A percentile compares a stretch with the other conserved stretches of the same genome.
Evolutionary conservation across 2,329 filamentous ascomycete genomes (phyloP).

Genomic region (Clarireedia hainanense): DNA sequence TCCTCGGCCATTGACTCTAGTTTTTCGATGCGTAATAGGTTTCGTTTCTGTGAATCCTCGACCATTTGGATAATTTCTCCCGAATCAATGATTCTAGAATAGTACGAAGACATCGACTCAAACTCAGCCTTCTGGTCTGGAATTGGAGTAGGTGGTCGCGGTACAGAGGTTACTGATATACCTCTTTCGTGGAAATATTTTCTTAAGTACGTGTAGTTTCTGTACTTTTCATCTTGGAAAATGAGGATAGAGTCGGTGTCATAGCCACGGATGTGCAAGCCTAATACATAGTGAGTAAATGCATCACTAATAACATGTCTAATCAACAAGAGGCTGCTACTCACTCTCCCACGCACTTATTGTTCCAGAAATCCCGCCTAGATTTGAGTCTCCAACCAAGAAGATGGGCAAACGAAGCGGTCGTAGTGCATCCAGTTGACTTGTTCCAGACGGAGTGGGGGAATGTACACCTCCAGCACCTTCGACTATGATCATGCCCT

Average conservation of each 20-base stretch:
- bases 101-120: conserved; percentile 56
- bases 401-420: conserved; percentile 66
- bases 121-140: conserved; percentile 38
- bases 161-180: conserved; percentile 49
- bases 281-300: conserved; percentile 28
- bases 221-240: conserved; percentile 58
- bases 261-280: conserved; percentile 68
- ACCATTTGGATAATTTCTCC: conserved; percentile 39
- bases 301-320: too few species aligned
- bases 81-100: conserved; percentile 38
- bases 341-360: conserved; percentile 65
- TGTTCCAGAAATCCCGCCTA: conserved; percentile 74
- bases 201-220: conserved; percentile 59
- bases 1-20: conserved; percentile 53
- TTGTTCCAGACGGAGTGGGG: conserved; percentile 65
- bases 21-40: conserved; percentile 46
- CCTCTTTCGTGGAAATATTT: conserved; percentile 57
- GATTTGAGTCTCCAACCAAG: conserved; percentile 64
- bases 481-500: conserved; percentile 63
- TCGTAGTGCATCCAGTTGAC: conserved; percentile 71
- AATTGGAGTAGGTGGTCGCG: conserved; percentile 46
- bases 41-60: conserved; percentile 42
- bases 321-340: neutral
- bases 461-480: conserved; percentile 79
- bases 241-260: conserved; percentile 64